Evolutionary conservation across 176 grass and related monocot genomes (phyloP), one percentile per base, ranked within the genome.

Genomic region (Oryza nivara): DNA sequence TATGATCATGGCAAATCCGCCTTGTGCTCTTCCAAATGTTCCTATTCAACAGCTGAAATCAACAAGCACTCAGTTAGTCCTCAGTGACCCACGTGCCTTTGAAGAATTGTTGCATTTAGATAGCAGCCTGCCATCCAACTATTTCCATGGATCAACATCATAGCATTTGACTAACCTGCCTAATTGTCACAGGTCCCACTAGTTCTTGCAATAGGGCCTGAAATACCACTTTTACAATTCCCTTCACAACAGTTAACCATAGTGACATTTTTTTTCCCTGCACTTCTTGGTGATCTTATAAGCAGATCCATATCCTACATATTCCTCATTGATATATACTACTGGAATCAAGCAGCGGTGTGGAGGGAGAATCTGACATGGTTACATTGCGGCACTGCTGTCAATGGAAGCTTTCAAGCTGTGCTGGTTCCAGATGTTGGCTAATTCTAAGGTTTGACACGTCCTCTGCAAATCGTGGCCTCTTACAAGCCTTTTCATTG

Each of bases 251-350:
- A 25, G 3, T 20, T 77, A 41, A 32, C 26, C 8, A 88, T 89
- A 45, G 70, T 80, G 15, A 6, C 32, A 32, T 9, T 13, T 85
- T 19, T 19, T 65, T 45, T 44, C 0, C 75, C 76, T 43, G 82
- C 71, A n/a, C 11, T 85, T 40, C 26, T 85, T 67, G 28, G 82
- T 0, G 49, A 85, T 49, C 15, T 89, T 22, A 11, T 89, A n/a
- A 17, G 82, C 28, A 84, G 71, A 75, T 51, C 82, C 52, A 30
- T 89, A 61, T 89, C 82, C 76, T 44, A 9, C 43, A 44, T 44
- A 44, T 80, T 89, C 20, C n/a, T 74, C 2, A 6, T 84, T 44
- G 43, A 10, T 10, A 44, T 7, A 30, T 84, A 61, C 87, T 44
- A 67, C 34, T 60, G 38, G 48, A 44, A 44, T 7, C 43, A 11